Conservation (phyloP, 2,329 filamentous ascomycete genomes). For the Akanthomyces muscarius region DNA sequence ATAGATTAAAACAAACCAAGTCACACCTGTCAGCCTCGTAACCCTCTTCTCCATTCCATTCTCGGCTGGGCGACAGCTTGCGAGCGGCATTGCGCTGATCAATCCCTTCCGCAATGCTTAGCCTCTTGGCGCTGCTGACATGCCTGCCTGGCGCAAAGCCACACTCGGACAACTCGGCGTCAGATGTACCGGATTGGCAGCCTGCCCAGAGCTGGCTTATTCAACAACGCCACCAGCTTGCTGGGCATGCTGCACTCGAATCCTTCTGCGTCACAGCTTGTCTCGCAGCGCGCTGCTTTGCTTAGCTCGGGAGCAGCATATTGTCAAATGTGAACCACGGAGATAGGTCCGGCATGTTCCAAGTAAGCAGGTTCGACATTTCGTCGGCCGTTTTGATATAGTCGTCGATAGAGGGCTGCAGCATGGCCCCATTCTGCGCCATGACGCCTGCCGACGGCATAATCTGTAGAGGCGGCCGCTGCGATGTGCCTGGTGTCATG, state of each 20-base stretch:
- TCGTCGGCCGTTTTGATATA: slow-evolving; percentile 26
- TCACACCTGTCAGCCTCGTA: not conserved
- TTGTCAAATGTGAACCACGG: slow-evolving; percentile 18
- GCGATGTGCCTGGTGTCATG: slow-evolving; percentile 3
- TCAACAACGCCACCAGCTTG: not conserved
- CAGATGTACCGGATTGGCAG: not conserved
- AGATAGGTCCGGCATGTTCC: slow-evolving; percentile 22
- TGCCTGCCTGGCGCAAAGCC: not conserved
- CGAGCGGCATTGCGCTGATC: not conserved
- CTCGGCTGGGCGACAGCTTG: not conserved
- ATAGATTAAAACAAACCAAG: not conserved
- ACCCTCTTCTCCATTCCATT: not conserved
- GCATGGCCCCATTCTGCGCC: slow-evolving; percentile 19
- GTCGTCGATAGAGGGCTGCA: slow-evolving; percentile 23
- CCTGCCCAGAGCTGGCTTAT: not conserved
- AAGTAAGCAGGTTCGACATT: slow-evolving; percentile 25
- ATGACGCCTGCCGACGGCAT: slow-evolving; percentile 19
- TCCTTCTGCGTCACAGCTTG: not conserved
- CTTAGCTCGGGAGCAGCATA: slow-evolving; percentile 14
- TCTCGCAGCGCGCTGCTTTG: not conserved
- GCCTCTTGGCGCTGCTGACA: slow-evolving; percentile 14
- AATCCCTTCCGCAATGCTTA: not conserved
- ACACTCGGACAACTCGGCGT: not conserved
- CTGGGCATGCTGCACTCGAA: not conserved
- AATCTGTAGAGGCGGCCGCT: slow-evolving; percentile 18